These are phyloP conservation scores for Solanum bukasovii DNA, from an alignment of 257 asterid species.

Conservation along the genomic window DNA sequence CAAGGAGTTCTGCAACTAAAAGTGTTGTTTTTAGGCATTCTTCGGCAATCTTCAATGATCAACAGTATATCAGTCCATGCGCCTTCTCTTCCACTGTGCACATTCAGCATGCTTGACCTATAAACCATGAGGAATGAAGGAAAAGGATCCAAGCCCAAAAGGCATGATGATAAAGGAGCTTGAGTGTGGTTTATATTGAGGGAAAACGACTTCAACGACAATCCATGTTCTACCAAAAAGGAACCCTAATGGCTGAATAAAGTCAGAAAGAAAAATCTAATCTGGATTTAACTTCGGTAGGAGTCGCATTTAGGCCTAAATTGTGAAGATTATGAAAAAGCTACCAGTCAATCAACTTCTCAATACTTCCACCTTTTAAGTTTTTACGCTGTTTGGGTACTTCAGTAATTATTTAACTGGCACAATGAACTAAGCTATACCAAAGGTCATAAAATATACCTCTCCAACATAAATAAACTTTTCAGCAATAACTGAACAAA, in stretches of 20 bases:
- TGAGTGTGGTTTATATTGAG: neutral
- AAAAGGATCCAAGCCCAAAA: neutral
- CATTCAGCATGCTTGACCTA: neutral
- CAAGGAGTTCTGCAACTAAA: neutral
- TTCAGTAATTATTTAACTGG: neutral
- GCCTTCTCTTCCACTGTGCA: neutral
- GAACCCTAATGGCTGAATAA: neutral
- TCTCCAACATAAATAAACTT: neutral
- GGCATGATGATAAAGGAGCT: neutral
- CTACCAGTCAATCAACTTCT: neutral
- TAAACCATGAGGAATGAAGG: neutral
- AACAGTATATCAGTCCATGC: neutral
- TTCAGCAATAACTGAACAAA: neutral
- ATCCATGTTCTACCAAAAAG: neutral
- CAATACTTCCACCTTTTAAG: neutral
- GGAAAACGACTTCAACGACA: neutral
- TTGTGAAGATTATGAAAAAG: neutral
- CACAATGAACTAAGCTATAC: neutral
- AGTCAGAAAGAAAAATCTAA: neutral
- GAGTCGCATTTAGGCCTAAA: neutral
- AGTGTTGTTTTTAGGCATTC: neutral
- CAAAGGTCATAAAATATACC: neutral
- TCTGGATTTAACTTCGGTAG: neutral
- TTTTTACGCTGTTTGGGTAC: neutral
- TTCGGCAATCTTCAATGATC: neutral